Evolutionary conservation across 2,329 filamentous ascomycete species (phyloP).

Genomic region (Stagonosporopsis chrysanthemi): DNA sequence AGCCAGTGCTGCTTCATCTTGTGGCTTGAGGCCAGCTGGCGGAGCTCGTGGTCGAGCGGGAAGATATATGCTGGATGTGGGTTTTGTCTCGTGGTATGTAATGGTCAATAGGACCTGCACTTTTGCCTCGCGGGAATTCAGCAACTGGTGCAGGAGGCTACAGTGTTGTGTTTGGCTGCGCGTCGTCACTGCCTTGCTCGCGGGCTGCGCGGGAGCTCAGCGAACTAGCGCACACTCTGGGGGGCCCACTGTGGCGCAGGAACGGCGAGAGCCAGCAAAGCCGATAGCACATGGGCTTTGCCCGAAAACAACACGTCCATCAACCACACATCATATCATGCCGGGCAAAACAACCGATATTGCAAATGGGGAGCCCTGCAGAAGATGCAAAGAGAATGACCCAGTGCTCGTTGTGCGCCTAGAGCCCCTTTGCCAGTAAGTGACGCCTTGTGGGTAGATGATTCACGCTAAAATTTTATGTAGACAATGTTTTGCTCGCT

Average conservation of each 20-base stretch:
- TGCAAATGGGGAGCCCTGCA: constrained; percentile 53
- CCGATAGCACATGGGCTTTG: neutral
- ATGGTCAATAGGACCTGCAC: neutral
- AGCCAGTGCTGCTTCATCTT: constrained; percentile 34
- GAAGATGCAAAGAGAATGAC: constrained; percentile 62
- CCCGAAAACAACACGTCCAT: constrained; percentile 11
- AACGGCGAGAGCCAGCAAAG: neutral
- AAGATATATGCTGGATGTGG: neutral
- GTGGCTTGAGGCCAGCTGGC: constrained; percentile 43
- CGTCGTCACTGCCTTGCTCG: constrained; percentile 28
- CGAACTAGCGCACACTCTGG: neutral
- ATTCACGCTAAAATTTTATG: constrained; percentile 25
- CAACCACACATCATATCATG: constrained; percentile 40
- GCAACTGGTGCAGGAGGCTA: constrained; percentile 16
- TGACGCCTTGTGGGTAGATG: constrained; percentile 8
- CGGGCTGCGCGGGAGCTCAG: constrained; percentile 14
- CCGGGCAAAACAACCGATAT: constrained; percentile 39
- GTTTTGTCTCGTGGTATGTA: neutral
- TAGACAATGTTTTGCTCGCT: constrained; percentile 79
- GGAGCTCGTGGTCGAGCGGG: constrained; percentile 26
- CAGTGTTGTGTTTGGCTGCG: constrained; percentile 29
- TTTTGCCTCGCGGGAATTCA: neutral
- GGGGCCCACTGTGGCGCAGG: constrained; percentile 11
- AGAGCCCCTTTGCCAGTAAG: constrained; percentile 67
- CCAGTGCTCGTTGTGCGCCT: constrained; percentile 63